Conservation (phyloP, 805 yeast genomes). For the Yarrowia sp. region DNA sequence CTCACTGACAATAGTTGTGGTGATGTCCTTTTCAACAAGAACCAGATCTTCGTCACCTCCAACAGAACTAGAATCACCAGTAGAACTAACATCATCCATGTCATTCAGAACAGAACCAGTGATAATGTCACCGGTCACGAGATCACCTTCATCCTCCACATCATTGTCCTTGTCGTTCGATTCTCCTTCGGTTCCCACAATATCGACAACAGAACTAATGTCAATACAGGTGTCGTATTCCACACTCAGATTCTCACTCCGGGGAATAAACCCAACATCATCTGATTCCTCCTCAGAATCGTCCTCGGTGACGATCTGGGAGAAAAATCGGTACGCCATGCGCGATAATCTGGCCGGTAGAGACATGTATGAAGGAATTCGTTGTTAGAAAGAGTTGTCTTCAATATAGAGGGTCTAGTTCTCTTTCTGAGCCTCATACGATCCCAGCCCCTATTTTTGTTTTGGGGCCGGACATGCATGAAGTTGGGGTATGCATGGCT, state of each 20-base stretch:
- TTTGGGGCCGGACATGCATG: conserved; percentile 3
- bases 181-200: not conserved
- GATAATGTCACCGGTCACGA: not conserved
- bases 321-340: conserved; percentile 13
- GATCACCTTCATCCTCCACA: not conserved
- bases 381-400: not conserved
- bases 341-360: not conserved
- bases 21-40: not conserved
- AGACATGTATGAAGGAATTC: not conserved
- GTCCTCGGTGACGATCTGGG: conserved; percentile 4
- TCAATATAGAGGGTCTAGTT: not conserved
- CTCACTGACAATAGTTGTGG: not conserved
- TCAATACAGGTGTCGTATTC: conserved; percentile 15
- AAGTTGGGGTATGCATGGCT: conserved; percentile 1
- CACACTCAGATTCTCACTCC: not conserved
- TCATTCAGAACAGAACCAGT: not conserved
- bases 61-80: not conserved
- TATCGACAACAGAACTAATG: not conserved
- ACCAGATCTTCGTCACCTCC: not conserved
- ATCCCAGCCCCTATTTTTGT: conserved; percentile 7
- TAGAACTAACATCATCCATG: not conserved
- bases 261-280: not conserved
- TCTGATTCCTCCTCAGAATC: not conserved
- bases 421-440: not conserved
- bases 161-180: not conserved